Percentiles rank a stretch among this genome's conserved stretches.
Evolutionary conservation across 495 filamentous ascomycete genomes (phyloP).

Genomic region (Thozetella sp.): DNA sequence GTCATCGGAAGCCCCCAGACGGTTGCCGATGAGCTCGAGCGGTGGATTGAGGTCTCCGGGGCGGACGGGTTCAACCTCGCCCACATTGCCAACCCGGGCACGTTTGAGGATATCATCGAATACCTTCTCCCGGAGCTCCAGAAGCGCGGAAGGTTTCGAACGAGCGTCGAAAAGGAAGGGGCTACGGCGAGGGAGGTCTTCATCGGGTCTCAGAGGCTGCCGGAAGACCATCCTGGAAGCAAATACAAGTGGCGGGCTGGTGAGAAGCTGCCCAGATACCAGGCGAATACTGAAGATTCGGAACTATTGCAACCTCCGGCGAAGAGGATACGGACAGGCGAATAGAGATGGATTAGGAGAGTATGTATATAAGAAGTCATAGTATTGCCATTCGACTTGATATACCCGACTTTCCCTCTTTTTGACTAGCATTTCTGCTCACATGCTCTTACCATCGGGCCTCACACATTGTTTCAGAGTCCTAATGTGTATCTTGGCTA

Average conservation of each 20-base stretch:
- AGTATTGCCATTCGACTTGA: too few species aligned
- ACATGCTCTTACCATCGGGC: too few species aligned
- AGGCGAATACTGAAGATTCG: too few species aligned
- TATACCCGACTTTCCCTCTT: too few species aligned
- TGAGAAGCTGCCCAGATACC: slow-evolving; percentile 23
- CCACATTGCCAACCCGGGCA: slow-evolving; percentile 34
- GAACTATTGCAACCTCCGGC: too few species aligned
- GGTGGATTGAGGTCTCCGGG: slow-evolving; percentile 58
- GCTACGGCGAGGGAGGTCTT: slow-evolving; percentile 50
- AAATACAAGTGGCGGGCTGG: slow-evolving; percentile 35
- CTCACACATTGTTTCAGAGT: too few species aligned
- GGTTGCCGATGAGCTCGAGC: slow-evolving; percentile 59
- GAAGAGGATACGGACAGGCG: too few species aligned
- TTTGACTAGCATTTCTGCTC: too few species aligned
- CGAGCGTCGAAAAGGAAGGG: slow-evolving; percentile 30
- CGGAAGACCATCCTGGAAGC: slow-evolving; percentile 33
- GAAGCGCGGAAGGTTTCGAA: slow-evolving; percentile 26
- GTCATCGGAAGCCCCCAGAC: slow-evolving; percentile 54
- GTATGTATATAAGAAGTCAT: too few species aligned
- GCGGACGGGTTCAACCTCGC: slow-evolving; percentile 61
- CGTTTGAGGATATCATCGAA: slow-evolving; percentile 38
- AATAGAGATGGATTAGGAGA: too few species aligned
- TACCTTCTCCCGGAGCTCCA: slow-evolving; percentile 33
- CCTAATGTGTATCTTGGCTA: too few species aligned
- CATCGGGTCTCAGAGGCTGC: slow-evolving; percentile 18